These are phyloP conservation scores for Ogataea methanolica DNA, from an alignment of 805 yeast genomes.

Conservation along the genomic window DNA sequence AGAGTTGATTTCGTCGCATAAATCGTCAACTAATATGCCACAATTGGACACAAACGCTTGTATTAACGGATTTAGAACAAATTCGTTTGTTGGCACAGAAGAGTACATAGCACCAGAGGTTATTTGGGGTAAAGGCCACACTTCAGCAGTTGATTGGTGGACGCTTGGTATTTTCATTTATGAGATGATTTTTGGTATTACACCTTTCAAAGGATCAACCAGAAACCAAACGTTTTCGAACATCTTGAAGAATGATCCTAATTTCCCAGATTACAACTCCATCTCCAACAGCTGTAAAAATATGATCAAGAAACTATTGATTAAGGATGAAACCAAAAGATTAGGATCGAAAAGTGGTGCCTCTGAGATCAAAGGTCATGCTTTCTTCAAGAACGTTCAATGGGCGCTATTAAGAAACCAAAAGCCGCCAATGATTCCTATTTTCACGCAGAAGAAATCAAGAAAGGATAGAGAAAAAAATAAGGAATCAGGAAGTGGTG, in stretches of 20 bases:
- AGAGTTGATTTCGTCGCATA: constrained; percentile 42
- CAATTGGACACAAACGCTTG: constrained; percentile 91
- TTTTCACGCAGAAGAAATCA: constrained; percentile 35
- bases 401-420: constrained; percentile 95
- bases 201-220: constrained; percentile 92
- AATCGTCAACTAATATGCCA: constrained; percentile 39
- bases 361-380: constrained; percentile 86
- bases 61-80: constrained; percentile 93
- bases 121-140: constrained; percentile 94
- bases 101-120: constrained; percentile 99
- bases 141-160: constrained; percentile 99
- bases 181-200: constrained; percentile 94
- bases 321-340: constrained; percentile 84
- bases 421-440: constrained; percentile 95
- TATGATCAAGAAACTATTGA: constrained; percentile 73
- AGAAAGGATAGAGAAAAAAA: constrained; percentile 14
- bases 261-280: constrained; percentile 57
- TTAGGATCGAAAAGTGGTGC: constrained; percentile 94
- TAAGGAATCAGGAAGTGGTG: not conserved
- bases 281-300: constrained; percentile 74
- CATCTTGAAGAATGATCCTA: constrained; percentile 77
- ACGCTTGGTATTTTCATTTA: constrained; percentile 88
- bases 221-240: constrained; percentile 88
- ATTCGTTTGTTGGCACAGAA: constrained; percentile 98
- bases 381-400: constrained; percentile 84